Conservation (phyloP, 148 eudicot genomes). For the Vaccinium macrocarpon region DNA sequence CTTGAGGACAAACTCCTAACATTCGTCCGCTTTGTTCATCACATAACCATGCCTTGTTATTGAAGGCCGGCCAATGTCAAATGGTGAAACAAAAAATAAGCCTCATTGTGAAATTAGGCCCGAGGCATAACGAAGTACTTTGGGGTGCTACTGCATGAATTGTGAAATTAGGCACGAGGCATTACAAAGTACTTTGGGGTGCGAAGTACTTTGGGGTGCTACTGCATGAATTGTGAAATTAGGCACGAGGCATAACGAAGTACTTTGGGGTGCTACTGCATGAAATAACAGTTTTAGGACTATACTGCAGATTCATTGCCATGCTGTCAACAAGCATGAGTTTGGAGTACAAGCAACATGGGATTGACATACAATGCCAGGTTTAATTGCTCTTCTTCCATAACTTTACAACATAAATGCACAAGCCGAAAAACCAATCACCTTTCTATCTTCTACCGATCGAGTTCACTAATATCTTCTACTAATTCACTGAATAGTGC, state of each 20-base stretch:
- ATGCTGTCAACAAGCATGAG: too few species aligned
- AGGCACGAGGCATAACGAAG: too few species aligned
- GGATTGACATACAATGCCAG: conserved; percentile 82
- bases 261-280: neutral
- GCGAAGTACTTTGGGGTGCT: too few species aligned
- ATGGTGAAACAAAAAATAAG: neutral
- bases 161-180: too few species aligned
- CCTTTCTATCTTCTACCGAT: too few species aligned
- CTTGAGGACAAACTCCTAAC: neutral
- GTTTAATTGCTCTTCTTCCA: conserved; percentile 28
- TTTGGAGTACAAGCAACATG: too few species aligned
- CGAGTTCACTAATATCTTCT: too few species aligned
- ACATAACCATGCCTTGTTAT: neutral
- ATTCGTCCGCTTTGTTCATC: neutral
- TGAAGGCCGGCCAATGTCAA: neutral
- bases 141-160: neutral
- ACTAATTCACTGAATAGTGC: neutral
- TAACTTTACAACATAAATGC: neutral
- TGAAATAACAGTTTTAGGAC: conserved; percentile 10
- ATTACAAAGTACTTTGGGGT: too few species aligned
- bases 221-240: too few species aligned
- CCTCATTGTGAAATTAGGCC: neutral
- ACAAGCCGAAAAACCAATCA: neutral
- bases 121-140: neutral
- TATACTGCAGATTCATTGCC: too few species aligned